A percentile compares a stretch with the other conserved stretches of the same genome.
Evolutionary conservation across 306 rosid genomes (phyloP).

Genomic region (Begonia peltatifolia): DNA sequence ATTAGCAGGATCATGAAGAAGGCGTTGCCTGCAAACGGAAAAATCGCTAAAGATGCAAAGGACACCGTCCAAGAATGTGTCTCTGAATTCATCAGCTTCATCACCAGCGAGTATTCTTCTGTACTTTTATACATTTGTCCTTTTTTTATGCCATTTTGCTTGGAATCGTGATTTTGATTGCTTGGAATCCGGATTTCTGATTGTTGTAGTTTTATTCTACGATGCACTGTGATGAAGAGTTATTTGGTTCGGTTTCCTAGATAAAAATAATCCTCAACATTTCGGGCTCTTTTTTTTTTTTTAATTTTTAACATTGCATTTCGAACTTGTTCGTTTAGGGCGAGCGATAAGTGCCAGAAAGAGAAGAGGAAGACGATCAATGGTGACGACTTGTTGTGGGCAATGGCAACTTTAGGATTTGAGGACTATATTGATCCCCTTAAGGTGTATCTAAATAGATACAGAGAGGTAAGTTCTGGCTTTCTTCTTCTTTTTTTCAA

Average conservation of each 20-base stretch:
- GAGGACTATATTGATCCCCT: conserved; percentile 92
- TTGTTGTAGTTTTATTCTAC: no score
- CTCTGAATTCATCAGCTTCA: conserved; percentile 81
- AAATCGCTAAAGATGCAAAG: conserved; percentile 86
- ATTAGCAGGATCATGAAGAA: conserved; percentile 94
- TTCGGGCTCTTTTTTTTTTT: not conserved
- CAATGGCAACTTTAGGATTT: conserved; percentile 84
- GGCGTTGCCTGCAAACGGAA: conserved; percentile 67
- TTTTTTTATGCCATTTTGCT: no score
- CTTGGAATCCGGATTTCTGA: no score
- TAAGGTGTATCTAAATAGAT: conserved; percentile 69
- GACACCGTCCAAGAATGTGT: conserved; percentile 86
- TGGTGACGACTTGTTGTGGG: conserved; percentile 91
- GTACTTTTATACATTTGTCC: not conserved
- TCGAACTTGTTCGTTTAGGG: conserved; percentile 24
- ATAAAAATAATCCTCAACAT: not conserved
- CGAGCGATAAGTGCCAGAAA: conserved; percentile 88
- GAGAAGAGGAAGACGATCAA: conserved; percentile 94
- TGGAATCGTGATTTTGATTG: not conserved
- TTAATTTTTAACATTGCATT: not conserved
- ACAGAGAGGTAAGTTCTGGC: conserved; percentile 52
- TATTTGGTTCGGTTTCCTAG: no score
- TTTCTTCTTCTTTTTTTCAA: not conserved
- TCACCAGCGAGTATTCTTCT: conserved; percentile 70
- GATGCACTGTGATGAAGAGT: no score